Evolutionary conservation across 768 basidiomycete genomes (phyloP).

Genomic region (Kwoniella botswanensis): DNA sequence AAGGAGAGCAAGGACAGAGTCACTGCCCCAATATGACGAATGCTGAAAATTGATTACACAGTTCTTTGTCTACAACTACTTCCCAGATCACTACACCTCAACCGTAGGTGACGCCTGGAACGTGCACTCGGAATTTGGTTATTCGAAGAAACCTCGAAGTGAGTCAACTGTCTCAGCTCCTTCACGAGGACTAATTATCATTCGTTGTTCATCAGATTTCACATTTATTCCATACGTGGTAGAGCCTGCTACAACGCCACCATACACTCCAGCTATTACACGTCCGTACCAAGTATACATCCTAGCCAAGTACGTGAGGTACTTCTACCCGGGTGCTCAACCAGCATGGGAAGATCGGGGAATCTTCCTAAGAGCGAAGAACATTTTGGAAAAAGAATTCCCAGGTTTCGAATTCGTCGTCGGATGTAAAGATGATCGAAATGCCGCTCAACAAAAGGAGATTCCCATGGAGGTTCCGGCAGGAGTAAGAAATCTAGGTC

Average conservation of each 20-base stretch:
- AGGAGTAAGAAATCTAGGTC: conserved; percentile 25
- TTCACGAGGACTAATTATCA: neutral
- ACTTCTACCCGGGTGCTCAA: conserved; percentile 28
- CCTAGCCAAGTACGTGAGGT: conserved; percentile 28
- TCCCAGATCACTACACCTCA: conserved; percentile 25
- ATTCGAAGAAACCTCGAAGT: conserved; percentile 19
- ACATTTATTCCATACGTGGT: conserved; percentile 24
- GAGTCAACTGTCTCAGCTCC: conserved; percentile 1
- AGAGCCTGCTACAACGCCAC: conserved; percentile 14
- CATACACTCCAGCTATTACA: conserved; percentile 17
- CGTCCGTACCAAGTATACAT: conserved; percentile 28
- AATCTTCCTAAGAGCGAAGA: conserved; percentile 24
- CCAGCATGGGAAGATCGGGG: conserved; percentile 28
- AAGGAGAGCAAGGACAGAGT: no score
- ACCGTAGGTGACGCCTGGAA: conserved; percentile 28
- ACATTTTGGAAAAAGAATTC: conserved; percentile 20
- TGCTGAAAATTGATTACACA: neutral
- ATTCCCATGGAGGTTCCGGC: conserved; percentile 22
- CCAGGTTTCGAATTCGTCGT: conserved; percentile 31
- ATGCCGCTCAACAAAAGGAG: conserved; percentile 13
- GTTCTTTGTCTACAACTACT: conserved; percentile 30
- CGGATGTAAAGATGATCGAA: conserved; percentile 29
- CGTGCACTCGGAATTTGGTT: conserved; percentile 25
- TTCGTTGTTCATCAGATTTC: conserved; percentile 7
- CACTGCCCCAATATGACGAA: neutral